A percentile compares a stretch with the other conserved stretches of the same genome.
Evolutionary conservation across 331 rosid genomes (phyloP).

Genomic region (Acacia concinna): DNA sequence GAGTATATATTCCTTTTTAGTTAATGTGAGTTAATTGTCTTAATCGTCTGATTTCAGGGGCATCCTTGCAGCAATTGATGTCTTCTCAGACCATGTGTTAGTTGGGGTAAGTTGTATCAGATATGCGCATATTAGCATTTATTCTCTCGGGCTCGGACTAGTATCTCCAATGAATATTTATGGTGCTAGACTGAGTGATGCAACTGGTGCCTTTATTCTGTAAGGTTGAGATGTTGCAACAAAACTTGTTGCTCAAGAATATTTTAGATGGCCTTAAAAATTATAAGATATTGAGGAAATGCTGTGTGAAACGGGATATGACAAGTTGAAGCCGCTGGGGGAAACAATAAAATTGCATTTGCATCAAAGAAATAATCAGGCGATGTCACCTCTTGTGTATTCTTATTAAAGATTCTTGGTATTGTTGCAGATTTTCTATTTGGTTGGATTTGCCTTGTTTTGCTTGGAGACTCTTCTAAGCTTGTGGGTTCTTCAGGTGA

Average conservation of each 20-base stretch:
- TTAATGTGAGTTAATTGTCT: conserved; percentile 18
- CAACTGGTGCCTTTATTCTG: conserved; percentile 3
- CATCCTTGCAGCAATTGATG: conserved; percentile 88
- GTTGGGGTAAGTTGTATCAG: conserved; percentile 83
- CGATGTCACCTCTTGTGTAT: not conserved
- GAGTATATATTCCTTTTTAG: not conserved
- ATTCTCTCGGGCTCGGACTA: conserved; percentile 6
- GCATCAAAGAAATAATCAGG: not conserved
- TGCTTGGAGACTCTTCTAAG: conserved; percentile 96
- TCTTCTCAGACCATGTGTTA: conserved; percentile 72
- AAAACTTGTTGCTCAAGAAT: conserved; percentile 16
- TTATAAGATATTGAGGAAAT: conserved; percentile 10
- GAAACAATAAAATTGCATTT: not conserved
- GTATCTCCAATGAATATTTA: not conserved
- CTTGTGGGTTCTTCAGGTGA: conserved; percentile 98
- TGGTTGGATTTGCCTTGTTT: conserved; percentile 86
- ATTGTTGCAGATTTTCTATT: conserved; percentile 76
- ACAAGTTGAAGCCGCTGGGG: not conserved
- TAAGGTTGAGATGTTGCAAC: not conserved
- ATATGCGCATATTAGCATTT: conserved; percentile 5
- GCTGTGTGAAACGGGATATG: conserved; percentile 9
- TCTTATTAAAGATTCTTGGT: conserved; percentile 20
- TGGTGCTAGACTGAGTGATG: conserved; percentile 18
- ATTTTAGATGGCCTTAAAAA: conserved; percentile 10
- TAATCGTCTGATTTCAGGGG: conserved; percentile 61